These are phyloP conservation scores for Ophiostoma australiae DNA, from an alignment of 2,329 filamentous ascomycete species.

Conservation along the genomic window DNA sequence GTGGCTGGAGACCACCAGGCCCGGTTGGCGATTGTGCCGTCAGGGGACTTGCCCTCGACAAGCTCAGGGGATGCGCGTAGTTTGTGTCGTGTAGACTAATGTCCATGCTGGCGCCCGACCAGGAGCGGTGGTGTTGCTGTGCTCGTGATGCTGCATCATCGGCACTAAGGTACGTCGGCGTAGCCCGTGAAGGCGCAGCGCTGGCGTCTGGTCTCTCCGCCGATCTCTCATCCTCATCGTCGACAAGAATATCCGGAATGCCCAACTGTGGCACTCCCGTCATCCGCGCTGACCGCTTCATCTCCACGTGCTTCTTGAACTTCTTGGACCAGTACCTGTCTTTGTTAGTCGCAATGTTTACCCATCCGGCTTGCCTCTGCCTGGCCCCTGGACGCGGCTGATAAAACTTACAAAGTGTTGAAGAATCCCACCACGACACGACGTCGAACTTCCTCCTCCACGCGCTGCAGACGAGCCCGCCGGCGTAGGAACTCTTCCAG, in stretches of 20 bases:
- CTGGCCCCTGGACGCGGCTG: background rate
- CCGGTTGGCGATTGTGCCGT: constrained; percentile 31
- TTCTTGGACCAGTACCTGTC: constrained; percentile 71
- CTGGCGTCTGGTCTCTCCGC: constrained; percentile 29
- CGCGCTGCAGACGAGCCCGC: constrained; percentile 81
- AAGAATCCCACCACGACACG: constrained; percentile 93
- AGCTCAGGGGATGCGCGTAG: constrained; percentile 49
- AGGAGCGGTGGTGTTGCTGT: constrained; percentile 37
- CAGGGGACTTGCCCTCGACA: constrained; percentile 40
- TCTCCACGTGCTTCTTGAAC: constrained; percentile 71
- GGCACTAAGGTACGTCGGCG: constrained; percentile 36
- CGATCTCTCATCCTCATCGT: constrained; percentile 60
- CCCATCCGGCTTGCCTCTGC: background rate
- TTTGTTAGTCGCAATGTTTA: background rate
- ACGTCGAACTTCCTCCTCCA: constrained; percentile 88
- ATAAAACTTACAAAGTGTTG: constrained; percentile 65
- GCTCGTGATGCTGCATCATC: constrained; percentile 31
- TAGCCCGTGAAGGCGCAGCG: constrained; percentile 29
- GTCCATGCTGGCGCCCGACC: constrained; percentile 42
- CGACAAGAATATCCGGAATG: constrained; percentile 85
- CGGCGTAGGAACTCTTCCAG: constrained; percentile 92
- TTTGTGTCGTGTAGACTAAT: constrained; percentile 42
- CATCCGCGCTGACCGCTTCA: constrained; percentile 70
- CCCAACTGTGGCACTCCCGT: constrained; percentile 71
- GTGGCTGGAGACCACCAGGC: constrained; percentile 27